Base-by-base conservation (phyloP, 176 grass and related monocot genomes). In the Avena eriantha region DNA sequence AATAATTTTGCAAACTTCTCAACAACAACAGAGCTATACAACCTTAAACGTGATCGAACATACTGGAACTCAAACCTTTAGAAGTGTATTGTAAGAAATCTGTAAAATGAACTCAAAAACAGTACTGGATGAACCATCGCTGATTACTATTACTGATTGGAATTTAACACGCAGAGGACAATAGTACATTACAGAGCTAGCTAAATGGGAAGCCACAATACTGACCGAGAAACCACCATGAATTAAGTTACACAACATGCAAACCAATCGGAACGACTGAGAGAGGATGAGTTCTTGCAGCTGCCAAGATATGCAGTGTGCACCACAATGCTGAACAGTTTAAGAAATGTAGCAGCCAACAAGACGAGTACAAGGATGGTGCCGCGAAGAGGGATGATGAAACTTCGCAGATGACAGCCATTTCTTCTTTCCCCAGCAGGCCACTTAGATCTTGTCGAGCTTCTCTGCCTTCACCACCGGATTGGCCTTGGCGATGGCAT, bases 391-490 rank as follows among this genome's bases (percentile, higher is more conserved):
- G 7, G 22, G 51, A 77, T 85, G 70, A 61, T 77, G 59, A 88
- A 53, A 55, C 81, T 66, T 88, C 16, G 82, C 31, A 72, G 39
- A 51, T 48, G 5, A 33, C 36, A 82, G 85, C 73, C 78, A 71
- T 55, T 88, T 79, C 60, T 13, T 60, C 39, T 41, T 41, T 41
- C 39, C 22, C 69, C 66, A 83, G 16, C 51, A 36, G 48, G 60
- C 45, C 45, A 80, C 68, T 92, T 91, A 99, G 74, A 99, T 99
- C 87, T 99, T 99, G 78, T 99, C 97, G 10, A 99, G 94, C 73
- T 99, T 99, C 86, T 99, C 97, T 22, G 94, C 94, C 90, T 97
- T 99, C 63, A 99, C 93, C 16, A 99, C 92, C 13, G 97, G 97
- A 72, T 99, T 99, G 12, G 97, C 97, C 86, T 99, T 99, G 63